Evolutionary conservation across 768 basidiomycete species (phyloP), one percentile per base, ranked within the genome.

Genomic region (Phylloporus sp.): DNA sequence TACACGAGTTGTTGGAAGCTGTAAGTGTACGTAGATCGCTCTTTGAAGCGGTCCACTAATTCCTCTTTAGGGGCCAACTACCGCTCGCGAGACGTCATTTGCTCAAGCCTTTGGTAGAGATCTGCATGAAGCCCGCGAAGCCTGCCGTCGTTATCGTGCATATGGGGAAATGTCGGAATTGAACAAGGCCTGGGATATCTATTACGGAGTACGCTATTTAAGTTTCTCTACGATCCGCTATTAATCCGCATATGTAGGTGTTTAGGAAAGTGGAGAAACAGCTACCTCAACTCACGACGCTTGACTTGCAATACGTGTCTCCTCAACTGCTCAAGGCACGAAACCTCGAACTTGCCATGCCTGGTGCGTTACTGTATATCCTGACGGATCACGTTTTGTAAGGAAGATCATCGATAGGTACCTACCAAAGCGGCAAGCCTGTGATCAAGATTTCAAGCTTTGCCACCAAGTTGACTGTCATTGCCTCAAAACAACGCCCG

Each of bases 121-220:
- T 62, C 76, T 99, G 26, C 84, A 82, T 26, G 93, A 95, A 62
- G 97, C 97, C 12, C 82, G 93, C 36, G 93, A 95, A 62, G 91
- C 92, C 29, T 92, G 91, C 59, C 80, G 85, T 45, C 80, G 91
- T 45, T 99, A 88, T 74, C 85, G 87, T 36, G 78, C 81, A 20
- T 90, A 89, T 62, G 90, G 90, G 23, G 95, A 99, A 65, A 79
- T 83, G 50, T 84, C 82, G 45, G 93, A 97, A 64, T 73, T 99
- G 42, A 97, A 98, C 66, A 91, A 89, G 64, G 97, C 97, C 28
- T 99, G 97, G 97, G 97, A 98, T 62, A 94, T 97, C 24, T 99
- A 99, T 70, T 99, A 97, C 62, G 84, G 83, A 43, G 93, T 92
- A 64, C 56, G 85, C 20, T 36, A 31, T 15, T 38, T 1, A 5